These are phyloP conservation scores for Metschnikowia shivogae DNA, from an alignment of 805 yeast genomes.

Conservation along the genomic window DNA sequence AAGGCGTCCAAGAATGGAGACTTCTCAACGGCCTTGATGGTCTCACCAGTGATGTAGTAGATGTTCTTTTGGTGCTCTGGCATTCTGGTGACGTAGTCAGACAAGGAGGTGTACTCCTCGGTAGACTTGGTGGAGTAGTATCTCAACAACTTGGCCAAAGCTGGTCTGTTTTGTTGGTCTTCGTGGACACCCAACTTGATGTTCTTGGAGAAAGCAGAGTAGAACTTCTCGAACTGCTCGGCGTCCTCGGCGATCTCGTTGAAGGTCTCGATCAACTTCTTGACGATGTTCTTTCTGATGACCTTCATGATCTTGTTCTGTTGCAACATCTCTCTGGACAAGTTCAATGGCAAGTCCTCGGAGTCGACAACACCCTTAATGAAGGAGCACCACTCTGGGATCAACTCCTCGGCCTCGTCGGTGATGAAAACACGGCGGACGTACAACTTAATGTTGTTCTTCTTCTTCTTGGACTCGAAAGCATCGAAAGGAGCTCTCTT, in stretches of 20 bases:
- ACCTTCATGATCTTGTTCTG: constrained; percentile 99
- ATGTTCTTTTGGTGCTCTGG: constrained; percentile 99
- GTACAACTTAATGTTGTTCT: constrained; percentile 95
- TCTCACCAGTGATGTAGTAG: constrained; percentile 99
- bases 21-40: constrained; percentile 94
- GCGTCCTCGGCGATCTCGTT: constrained; percentile 98
- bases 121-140: constrained; percentile 93
- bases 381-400: constrained; percentile 98
- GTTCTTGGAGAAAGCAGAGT: constrained; percentile 97
- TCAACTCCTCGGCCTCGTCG: constrained; percentile 98
- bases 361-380: constrained; percentile 99
- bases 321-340: constrained; percentile 99
- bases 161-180: constrained; percentile 94
- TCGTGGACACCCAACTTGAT: constrained; percentile 98
- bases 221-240: constrained; percentile 98
- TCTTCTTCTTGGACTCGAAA: constrained; percentile 98
- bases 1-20: constrained; percentile 99
- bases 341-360: constrained; percentile 98
- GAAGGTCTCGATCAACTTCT: constrained; percentile 97
- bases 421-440: constrained; percentile 99
- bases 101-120: constrained; percentile 90
- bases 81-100: constrained; percentile 99
- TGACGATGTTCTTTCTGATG: constrained; percentile 97
- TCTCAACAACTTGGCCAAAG: constrained; percentile 94
- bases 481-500: constrained; percentile 99